phyloP scores from a whole-genome alignment of 2,329 filamentous ascomycete genomes.

The Cladosporium halotolerans region DNA sequence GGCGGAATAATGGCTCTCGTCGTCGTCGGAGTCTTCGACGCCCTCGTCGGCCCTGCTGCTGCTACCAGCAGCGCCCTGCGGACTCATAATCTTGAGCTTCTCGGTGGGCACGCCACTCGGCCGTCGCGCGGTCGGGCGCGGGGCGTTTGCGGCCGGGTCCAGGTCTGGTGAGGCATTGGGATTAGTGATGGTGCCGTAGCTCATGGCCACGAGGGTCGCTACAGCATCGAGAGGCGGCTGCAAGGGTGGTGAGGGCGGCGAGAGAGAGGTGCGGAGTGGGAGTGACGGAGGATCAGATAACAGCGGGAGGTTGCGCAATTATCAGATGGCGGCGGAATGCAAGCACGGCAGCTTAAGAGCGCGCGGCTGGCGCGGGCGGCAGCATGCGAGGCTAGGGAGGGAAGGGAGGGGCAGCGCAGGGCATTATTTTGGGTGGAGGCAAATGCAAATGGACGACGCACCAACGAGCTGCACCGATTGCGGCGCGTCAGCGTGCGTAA shows the following conservation, averaged over 20 bases:
- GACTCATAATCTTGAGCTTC: conserved; percentile 10
- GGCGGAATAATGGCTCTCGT: conserved; percentile 17
- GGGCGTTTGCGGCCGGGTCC: neutral
- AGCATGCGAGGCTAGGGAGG: too few relatives aligned
- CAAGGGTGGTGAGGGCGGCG: neutral
- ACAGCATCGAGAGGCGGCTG: neutral
- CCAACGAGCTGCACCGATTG: neutral
- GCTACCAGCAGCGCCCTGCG: conserved; percentile 3
- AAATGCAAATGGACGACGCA: too few relatives aligned
- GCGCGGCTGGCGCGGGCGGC: too few relatives aligned
- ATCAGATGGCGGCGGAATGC: too few relatives aligned
- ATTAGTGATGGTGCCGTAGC: conserved; percentile 12
- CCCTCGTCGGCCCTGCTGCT: neutral
- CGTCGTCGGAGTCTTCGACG: conserved; percentile 5
- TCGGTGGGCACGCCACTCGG: conserved; percentile 10
- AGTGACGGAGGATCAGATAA: too few relatives aligned
- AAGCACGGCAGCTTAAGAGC: too few relatives aligned
- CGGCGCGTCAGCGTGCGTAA: neutral
- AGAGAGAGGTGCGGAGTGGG: neutral
- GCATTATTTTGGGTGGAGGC: too few relatives aligned
- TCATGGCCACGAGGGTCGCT: conserved; percentile 10
- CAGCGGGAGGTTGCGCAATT: too few relatives aligned
- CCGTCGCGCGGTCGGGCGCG: conserved; percentile 2
- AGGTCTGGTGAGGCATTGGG: conserved; percentile 8
- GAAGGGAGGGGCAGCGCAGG: too few relatives aligned